These are phyloP conservation scores for Dunaliella sp. DNA, from an alignment of 139 green algal genomes.

Conservation along the genomic window DNA sequence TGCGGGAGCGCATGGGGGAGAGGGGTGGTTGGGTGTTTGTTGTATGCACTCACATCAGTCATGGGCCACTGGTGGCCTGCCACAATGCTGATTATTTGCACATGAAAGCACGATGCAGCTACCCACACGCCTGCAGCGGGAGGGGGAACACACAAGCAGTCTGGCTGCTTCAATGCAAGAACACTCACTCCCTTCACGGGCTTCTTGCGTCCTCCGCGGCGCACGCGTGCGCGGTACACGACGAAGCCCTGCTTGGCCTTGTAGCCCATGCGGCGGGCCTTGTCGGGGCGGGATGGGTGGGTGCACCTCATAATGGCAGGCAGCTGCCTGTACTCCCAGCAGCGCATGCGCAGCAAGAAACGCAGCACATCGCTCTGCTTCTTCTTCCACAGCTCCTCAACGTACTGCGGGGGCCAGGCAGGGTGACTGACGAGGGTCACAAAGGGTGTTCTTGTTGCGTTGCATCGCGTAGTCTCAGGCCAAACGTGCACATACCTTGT, in stretches of 20 bases:
- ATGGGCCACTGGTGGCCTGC: no score
- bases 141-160: no score
- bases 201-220: conserved; percentile 94
- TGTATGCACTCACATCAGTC: no score
- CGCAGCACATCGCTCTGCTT: conserved; percentile 99
- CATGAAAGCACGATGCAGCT: no score
- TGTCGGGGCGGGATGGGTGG: conserved; percentile 90
- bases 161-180: no score
- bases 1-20: conserved; percentile 33
- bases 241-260: conserved; percentile 97
- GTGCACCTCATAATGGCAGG: conserved; percentile 85
- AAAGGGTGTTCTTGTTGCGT: neutral
- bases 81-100: no score
- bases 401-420: conserved; percentile 74
- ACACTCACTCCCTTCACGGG: conserved; percentile 86
- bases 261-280: conserved; percentile 95
- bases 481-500: conserved; percentile 35
- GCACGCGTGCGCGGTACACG: conserved; percentile 94
- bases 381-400: conserved; percentile 97
- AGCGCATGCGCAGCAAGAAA: conserved; percentile 97
- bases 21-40: neutral
- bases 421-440: neutral
- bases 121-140: no score
- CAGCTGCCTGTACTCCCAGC: conserved; percentile 99
- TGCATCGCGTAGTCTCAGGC: neutral